Conservation (phyloP, 306 rosid genomes). For the Castanea sativa region DNA sequence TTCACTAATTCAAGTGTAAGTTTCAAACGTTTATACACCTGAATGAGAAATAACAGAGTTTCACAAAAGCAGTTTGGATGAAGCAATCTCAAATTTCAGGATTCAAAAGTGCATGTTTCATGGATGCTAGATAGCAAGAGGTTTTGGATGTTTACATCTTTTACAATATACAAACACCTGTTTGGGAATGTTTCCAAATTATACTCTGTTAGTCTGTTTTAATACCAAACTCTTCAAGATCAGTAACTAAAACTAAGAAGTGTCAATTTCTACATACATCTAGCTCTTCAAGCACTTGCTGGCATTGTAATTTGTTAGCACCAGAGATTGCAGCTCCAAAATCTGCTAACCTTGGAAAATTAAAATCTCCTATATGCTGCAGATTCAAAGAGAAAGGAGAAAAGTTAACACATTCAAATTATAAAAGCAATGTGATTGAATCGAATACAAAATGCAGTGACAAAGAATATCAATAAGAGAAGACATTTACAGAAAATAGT, state of each 20-base stretch:
- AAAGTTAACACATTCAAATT: conserved; percentile 15
- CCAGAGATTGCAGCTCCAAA: conserved; percentile 99
- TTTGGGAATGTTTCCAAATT: neutral
- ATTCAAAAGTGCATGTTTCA: conserved; percentile 1
- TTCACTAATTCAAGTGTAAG: conserved; percentile 91
- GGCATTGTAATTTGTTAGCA: conserved; percentile 95
- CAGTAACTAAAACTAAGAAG: conserved; percentile 10
- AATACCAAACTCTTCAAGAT: conserved; percentile 10
- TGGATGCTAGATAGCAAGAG: neutral
- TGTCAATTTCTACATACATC: conserved; percentile 59
- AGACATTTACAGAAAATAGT: conserved; percentile 12
- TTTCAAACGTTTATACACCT: conserved; percentile 89
- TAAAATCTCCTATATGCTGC: conserved; percentile 99
- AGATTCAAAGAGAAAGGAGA: conserved; percentile 21
- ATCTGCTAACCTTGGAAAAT: conserved; percentile 94
- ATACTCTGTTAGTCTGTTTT: neutral
- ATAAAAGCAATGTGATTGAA: conserved; percentile 2
- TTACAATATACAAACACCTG: neutral
- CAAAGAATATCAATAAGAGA: conserved; percentile 1
- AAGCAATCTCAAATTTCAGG: conserved; percentile 6
- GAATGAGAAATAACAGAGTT: conserved; percentile 18
- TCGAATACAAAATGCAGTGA: neutral
- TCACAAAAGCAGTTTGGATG: conserved; percentile 18
- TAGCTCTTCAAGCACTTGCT: conserved; percentile 95
- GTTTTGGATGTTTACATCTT: conserved; percentile 1